phyloP scores from a whole-genome alignment of 768 basidiomycete genomes.

The Termitomyces bulborhizus region DNA sequence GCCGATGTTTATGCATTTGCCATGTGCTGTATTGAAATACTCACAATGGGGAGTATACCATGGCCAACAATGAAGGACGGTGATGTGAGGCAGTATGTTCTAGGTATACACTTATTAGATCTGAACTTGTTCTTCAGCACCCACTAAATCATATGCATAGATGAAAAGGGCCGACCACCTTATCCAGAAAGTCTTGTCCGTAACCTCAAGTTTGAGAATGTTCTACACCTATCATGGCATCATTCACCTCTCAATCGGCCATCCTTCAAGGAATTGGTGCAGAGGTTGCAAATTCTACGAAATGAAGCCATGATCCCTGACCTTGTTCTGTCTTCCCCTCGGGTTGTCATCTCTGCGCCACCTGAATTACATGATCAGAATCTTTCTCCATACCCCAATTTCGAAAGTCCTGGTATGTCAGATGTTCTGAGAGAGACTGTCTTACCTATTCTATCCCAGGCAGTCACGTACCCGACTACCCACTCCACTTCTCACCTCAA shows the following conservation, averaged over 20 bases:
- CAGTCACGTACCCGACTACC: too few species aligned
- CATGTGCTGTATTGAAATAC: too few species aligned
- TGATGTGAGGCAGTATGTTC: conserved; percentile 42
- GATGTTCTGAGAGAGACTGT: too few species aligned
- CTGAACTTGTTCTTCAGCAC: neutral
- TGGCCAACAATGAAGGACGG: conserved; percentile 50
- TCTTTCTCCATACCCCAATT: neutral
- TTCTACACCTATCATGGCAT: conserved; percentile 7
- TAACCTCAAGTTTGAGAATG: neutral
- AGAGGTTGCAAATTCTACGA: neutral
- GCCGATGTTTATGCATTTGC: too few species aligned
- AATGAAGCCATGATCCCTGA: neutral
- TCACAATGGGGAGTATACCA: too few species aligned
- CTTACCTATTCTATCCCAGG: too few species aligned
- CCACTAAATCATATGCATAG: neutral
- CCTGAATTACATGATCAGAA: too few species aligned
- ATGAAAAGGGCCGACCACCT: conserved; percentile 10
- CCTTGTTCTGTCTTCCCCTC: neutral
- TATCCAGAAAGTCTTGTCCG: conserved; percentile 4
- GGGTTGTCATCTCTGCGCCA: too few species aligned
- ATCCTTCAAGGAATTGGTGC: conserved; percentile 2
- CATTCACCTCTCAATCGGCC: conserved; percentile 4
- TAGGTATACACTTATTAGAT: conserved; percentile 27
- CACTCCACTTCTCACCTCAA: too few species aligned
- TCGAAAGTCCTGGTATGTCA: too few species aligned